phyloP scores from a whole-genome alignment of 352 stramenopile species.

The Globisporangium orthogonon region DNA sequence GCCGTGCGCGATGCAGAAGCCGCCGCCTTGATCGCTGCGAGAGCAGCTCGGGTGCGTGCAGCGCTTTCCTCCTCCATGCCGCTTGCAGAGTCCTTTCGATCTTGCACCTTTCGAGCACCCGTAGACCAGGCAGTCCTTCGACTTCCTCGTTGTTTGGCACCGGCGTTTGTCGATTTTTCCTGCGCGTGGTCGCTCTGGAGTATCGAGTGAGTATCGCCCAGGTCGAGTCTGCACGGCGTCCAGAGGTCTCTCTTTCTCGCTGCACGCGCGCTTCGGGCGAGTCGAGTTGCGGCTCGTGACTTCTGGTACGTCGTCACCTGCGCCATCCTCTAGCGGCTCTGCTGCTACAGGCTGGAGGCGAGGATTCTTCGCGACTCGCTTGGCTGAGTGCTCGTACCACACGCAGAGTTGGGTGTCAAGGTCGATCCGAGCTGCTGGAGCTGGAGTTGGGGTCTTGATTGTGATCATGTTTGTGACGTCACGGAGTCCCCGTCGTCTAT shows the following conservation, averaged over 20 bases:
- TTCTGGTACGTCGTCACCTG: neutral
- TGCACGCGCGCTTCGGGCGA: neutral
- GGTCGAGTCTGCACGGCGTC: conserved; percentile 1
- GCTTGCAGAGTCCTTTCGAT: conserved; percentile 80
- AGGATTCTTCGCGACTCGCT: neutral
- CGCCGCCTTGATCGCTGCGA: conserved; percentile 81
- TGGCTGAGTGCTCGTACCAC: neutral
- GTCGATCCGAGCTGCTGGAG: neutral
- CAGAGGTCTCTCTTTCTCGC: neutral
- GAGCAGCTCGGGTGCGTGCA: conserved; percentile 48
- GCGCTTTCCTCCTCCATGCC: conserved; percentile 76
- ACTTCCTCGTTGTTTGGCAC: conserved; percentile 47
- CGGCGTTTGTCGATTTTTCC: conserved; percentile 6
- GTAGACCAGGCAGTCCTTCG: conserved; percentile 58
- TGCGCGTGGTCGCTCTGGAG: conserved; percentile 6
- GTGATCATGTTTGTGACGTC: neutral
- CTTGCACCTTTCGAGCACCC: conserved; percentile 71
- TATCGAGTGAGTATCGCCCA: conserved; percentile 36
- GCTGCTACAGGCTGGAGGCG: neutral
- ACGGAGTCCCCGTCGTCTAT: neutral
- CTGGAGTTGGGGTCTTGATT: neutral
- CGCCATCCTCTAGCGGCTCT: neutral
- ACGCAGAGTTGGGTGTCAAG: neutral
- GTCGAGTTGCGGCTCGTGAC: neutral
- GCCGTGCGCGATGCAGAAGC: conserved; percentile 76